These are phyloP conservation scores for Fistulinella prunicolor DNA, from an alignment of 768 basidiomycete genomes.

Conservation along the genomic window DNA sequence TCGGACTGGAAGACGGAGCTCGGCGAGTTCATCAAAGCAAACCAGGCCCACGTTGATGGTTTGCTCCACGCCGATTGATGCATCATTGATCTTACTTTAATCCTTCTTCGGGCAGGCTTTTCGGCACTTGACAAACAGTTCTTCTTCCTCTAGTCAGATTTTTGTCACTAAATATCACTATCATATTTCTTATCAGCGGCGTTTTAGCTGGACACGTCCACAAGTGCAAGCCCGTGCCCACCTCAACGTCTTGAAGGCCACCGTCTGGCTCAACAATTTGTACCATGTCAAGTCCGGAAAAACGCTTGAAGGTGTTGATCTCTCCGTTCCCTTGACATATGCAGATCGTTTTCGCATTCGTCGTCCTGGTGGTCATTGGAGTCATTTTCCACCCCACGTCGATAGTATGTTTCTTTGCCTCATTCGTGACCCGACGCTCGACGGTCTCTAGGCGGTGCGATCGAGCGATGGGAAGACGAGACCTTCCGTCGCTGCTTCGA, in stretches of 20 bases:
- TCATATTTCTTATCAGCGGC: background rate
- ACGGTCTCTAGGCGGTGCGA: conserved; percentile 50
- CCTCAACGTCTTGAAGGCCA: conserved; percentile 57
- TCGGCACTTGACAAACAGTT: conserved; percentile 66
- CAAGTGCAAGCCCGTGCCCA: conserved; percentile 71
- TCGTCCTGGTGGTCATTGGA: conserved; percentile 60
- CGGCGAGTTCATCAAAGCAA: conserved; percentile 52
- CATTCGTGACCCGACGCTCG: background rate
- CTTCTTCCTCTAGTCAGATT: conserved; percentile 64
- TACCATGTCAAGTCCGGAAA: conserved; percentile 45
- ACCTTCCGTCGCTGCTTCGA: conserved; percentile 56
- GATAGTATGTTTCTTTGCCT: conserved; percentile 41
- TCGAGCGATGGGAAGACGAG: conserved; percentile 74
- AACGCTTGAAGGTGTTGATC: conserved; percentile 51
- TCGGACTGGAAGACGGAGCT: conserved; percentile 55
- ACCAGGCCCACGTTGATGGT: conserved; percentile 54
- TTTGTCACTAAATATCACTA: background rate
- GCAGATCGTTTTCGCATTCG: conserved; percentile 75
- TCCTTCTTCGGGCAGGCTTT: conserved; percentile 35
- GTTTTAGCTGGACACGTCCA: conserved; percentile 43
- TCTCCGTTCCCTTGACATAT: conserved; percentile 61
- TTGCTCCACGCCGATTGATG: too few species aligned
- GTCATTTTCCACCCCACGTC: conserved; percentile 50
- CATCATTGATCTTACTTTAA: background rate
- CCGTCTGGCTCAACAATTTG: conserved; percentile 62